These are phyloP conservation scores for Penicillium olsonii DNA, from an alignment of 2,329 filamentous ascomycete genomes.

Conservation along the genomic window DNA sequence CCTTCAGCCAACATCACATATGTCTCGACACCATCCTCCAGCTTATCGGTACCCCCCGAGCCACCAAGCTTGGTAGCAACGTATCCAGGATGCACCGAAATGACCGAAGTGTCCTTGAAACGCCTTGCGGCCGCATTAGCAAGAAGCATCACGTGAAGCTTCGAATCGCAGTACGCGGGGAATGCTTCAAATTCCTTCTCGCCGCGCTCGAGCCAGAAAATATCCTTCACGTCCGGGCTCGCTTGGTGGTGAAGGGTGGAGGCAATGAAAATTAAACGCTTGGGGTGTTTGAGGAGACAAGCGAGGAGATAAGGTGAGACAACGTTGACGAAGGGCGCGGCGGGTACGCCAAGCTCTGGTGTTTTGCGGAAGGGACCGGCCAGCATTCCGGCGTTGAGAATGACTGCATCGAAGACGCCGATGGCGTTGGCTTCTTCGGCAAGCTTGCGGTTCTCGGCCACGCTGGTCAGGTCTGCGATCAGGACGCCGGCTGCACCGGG, in stretches of 20 bases:
- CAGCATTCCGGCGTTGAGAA: slow-evolving; percentile 60
- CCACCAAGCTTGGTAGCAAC: slow-evolving; percentile 57
- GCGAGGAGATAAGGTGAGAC: slow-evolving; percentile 59
- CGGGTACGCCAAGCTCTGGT: slow-evolving; percentile 47
- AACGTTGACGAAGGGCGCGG: slow-evolving; percentile 56
- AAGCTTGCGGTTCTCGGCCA: slow-evolving; percentile 52
- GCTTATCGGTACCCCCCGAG: slow-evolving; percentile 45
- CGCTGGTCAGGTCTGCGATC: slow-evolving; percentile 53
- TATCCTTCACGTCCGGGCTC: slow-evolving; percentile 41
- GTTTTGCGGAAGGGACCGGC: slow-evolving; percentile 42
- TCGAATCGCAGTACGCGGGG: slow-evolving; percentile 54
- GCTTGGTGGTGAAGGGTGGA: slow-evolving; percentile 53
- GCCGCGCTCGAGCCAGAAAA: slow-evolving; percentile 41
- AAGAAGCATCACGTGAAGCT: slow-evolving; percentile 58
- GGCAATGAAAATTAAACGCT: slow-evolving; percentile 55
- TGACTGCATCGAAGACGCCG: slow-evolving; percentile 55
- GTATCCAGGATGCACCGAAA: slow-evolving; percentile 54
- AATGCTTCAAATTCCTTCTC: slow-evolving; percentile 36
- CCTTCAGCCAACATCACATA: slow-evolving; percentile 50
- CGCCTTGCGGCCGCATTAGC: slow-evolving; percentile 54
- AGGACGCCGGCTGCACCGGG: slow-evolving; percentile 54
- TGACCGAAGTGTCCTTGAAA: slow-evolving; percentile 48
- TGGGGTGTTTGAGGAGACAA: slow-evolving; percentile 51
- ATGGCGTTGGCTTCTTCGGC: slow-evolving; percentile 53
- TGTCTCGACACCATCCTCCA: slow-evolving; percentile 50